Percentiles rank a stretch among this genome's conserved stretches.
Evolutionary conservation across 345 rosid genomes (phyloP).

Genomic region (Noccaea bulbosa): DNA sequence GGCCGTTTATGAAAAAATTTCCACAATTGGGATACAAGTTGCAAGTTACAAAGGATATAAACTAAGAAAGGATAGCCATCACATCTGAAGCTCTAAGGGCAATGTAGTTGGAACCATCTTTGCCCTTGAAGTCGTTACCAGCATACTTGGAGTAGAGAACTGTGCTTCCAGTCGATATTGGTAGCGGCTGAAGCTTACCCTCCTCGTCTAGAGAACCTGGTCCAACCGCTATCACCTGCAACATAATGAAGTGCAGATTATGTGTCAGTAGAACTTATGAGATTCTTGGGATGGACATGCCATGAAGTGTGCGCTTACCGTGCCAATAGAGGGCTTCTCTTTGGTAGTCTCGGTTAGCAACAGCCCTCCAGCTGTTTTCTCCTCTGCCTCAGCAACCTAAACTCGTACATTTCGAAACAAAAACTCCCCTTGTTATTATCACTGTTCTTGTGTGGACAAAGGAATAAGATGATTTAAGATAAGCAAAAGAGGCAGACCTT

Average conservation of each 20-base stretch:
- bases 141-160: conserved; percentile 93
- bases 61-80: conserved; percentile 91
- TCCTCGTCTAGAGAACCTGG: conserved; percentile 86
- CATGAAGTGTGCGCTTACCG: conserved; percentile 47
- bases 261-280: background rate
- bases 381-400: conserved; percentile 91
- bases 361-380: conserved; percentile 95
- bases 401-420: conserved; percentile 18
- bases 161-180: conserved; percentile 67
- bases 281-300: background rate
- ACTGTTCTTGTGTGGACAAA: background rate
- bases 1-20: conserved; percentile 30
- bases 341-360: conserved; percentile 79
- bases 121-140: conserved; percentile 85
- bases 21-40: conserved; percentile 42
- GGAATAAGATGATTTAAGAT: background rate
- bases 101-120: conserved; percentile 76
- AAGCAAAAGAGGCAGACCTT: conserved; percentile 52
- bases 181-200: conserved; percentile 59
- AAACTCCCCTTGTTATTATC: conserved; percentile 18
- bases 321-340: conserved; percentile 94
- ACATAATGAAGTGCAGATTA: background rate
- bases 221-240: conserved; percentile 84
- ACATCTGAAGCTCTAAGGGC: conserved; percentile 85
- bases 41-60: conserved; percentile 24